Evolutionary conservation across 306 rosid species (phyloP).

Genomic region (Astragalus membranaceus): DNA sequence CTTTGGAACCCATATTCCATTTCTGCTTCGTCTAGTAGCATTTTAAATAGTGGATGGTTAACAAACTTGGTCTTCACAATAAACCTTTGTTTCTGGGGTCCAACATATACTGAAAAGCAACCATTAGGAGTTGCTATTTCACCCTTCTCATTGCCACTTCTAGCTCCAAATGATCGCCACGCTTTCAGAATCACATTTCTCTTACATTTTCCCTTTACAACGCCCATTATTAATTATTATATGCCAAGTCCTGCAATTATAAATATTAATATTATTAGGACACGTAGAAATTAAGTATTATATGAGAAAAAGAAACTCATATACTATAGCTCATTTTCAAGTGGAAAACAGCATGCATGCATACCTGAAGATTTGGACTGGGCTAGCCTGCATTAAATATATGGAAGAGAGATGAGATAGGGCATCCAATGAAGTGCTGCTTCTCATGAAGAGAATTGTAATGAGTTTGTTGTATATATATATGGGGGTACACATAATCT

Average conservation of each 20-base stretch:
- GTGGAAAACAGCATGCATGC: not conserved
- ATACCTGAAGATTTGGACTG: slow-evolving; percentile 1
- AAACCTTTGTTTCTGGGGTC: slow-evolving; percentile 20
- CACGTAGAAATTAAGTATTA: not conserved
- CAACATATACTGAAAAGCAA: slow-evolving; percentile 27
- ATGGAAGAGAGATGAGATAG: not conserved
- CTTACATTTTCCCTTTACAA: slow-evolving; percentile 28
- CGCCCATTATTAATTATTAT: slow-evolving; percentile 21
- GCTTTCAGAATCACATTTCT: slow-evolving; percentile 26
- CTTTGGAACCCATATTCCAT: slow-evolving; percentile 13
- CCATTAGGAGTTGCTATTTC: not conserved
- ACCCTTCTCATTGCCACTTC: not conserved
- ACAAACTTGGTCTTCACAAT: slow-evolving; percentile 1
- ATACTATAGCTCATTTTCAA: too few species aligned
- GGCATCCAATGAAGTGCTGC: not conserved
- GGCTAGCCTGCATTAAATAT: not conserved
- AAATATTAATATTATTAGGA: not conserved
- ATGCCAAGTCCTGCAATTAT: not conserved
- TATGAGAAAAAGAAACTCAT: too few species aligned
- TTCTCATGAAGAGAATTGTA: not conserved
- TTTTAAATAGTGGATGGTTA: slow-evolving; percentile 25
- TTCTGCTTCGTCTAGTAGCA: slow-evolving; percentile 28
- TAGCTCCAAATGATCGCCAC: slow-evolving; percentile 18
- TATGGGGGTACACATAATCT: not conserved
- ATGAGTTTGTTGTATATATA: slow-evolving; percentile 10